phyloP scores from a whole-genome alignment of 75 land plant species.

The Pinus albicaulis region DNA sequence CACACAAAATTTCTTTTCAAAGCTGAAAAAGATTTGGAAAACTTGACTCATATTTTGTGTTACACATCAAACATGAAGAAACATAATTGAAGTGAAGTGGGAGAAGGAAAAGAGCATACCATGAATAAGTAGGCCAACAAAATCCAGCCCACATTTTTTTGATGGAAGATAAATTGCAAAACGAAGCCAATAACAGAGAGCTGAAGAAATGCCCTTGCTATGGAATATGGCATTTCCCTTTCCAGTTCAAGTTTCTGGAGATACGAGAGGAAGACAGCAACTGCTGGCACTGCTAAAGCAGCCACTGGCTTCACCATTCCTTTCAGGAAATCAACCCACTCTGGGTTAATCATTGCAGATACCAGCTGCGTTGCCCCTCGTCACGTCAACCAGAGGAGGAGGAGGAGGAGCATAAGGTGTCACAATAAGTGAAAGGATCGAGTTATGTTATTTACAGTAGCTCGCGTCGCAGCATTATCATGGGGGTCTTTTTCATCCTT shows the following conservation, averaged over 20 bases:
- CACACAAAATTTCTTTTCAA: too few relatives aligned
- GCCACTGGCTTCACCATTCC: conserved; percentile 80
- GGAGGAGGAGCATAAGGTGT: too few relatives aligned
- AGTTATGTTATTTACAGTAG: too few relatives aligned
- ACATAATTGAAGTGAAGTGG: too few relatives aligned
- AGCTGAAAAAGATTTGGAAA: too few relatives aligned
- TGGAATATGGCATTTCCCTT: conserved; percentile 63
- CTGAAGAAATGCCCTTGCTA: conserved; percentile 75
- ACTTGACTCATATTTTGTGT: too few relatives aligned
- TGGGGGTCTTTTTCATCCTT: too few relatives aligned
- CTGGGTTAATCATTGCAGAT: neutral
- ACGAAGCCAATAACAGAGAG: conserved; percentile 84
- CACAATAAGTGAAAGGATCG: too few relatives aligned
- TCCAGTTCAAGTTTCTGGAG: conserved; percentile 68
- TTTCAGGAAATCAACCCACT: conserved; percentile 49
- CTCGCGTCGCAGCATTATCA: fast-evolving
- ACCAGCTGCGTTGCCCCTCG: too few relatives aligned
- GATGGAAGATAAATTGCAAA: conserved; percentile 72
- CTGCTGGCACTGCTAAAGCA: conserved; percentile 57
- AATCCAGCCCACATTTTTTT: conserved; percentile 54
- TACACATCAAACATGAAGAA: too few relatives aligned
- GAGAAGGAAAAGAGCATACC: conserved; percentile 23
- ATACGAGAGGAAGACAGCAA: conserved; percentile 64
- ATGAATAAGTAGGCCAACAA: conserved; percentile 76
- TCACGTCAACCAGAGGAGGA: too few relatives aligned